phyloP scores from a whole-genome alignment of 73 alveolate genomes.

The Stentor coeruleus region DNA sequence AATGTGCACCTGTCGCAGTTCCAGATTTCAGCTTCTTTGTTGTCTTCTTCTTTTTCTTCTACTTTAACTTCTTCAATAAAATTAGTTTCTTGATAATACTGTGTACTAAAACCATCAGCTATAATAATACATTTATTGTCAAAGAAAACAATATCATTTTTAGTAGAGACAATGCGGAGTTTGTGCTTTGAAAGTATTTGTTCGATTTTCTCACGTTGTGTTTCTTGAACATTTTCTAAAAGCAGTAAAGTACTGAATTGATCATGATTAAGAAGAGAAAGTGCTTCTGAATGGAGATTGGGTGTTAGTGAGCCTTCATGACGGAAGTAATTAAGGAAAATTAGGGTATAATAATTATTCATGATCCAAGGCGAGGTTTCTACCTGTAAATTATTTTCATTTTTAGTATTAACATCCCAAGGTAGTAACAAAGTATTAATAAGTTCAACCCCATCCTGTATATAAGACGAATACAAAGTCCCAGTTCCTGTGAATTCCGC shows the following conservation, averaged over 20 bases:
- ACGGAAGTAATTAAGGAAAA: constrained; percentile 30
- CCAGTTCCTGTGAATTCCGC: constrained; percentile 9
- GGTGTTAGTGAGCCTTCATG: constrained; percentile 24
- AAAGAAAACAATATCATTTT: neutral
- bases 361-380: constrained; percentile 34
- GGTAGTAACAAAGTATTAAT: neutral
- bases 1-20: constrained; percentile 69
- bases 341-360: constrained; percentile 5
- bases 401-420: neutral
- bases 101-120: constrained; percentile 39
- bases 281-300: constrained; percentile 23
- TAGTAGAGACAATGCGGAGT: constrained; percentile 27
- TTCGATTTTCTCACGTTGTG: constrained; percentile 14
- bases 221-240: constrained; percentile 23
- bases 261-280: constrained; percentile 14
- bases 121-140: constrained; percentile 29
- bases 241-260: constrained; percentile 26
- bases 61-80: constrained; percentile 46
- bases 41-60: constrained; percentile 50
- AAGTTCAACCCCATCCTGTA: constrained; percentile 24
- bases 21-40: constrained; percentile 52
- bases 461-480: constrained; percentile 13
- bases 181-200: constrained; percentile 24
- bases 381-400: neutral
- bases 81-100: constrained; percentile 48